phyloP scores from a whole-genome alignment of 2,329 filamentous ascomycete genomes.

The Cladosporium sp. region DNA sequence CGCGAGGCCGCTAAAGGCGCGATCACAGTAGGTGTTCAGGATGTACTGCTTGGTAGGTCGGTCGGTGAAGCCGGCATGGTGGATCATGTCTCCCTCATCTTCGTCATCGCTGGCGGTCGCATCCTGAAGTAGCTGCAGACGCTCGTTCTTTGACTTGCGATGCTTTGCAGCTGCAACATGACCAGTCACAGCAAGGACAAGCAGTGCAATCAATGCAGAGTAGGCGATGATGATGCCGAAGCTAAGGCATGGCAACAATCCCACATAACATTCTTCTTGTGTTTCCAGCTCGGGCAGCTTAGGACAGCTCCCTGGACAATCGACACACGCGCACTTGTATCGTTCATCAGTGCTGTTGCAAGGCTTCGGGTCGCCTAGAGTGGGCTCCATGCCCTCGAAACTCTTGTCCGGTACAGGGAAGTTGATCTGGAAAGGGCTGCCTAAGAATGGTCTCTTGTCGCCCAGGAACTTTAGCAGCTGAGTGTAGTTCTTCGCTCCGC shows the following conservation, averaged over 20 bases:
- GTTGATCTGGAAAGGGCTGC: slow-evolving; percentile 98
- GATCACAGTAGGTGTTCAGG: slow-evolving; percentile 78
- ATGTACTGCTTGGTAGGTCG: slow-evolving; percentile 74
- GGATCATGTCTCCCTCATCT: slow-evolving; percentile 81
- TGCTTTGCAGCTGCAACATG: slow-evolving; percentile 74
- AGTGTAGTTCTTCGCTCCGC: slow-evolving; percentile 84
- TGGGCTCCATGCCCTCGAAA: slow-evolving; percentile 66
- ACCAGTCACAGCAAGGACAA: slow-evolving; percentile 64
- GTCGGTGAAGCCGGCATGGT: slow-evolving; percentile 72
- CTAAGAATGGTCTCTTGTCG: slow-evolving; percentile 77
- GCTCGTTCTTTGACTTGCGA: slow-evolving; percentile 69
- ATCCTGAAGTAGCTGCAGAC: slow-evolving; percentile 83
- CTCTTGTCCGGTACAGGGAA: slow-evolving; percentile 65
- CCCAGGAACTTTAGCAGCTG: slow-evolving; percentile 88
- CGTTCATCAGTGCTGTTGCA: slow-evolving; percentile 85
- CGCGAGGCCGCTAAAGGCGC: slow-evolving; percentile 74
- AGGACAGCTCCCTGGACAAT: slow-evolving; percentile 83
- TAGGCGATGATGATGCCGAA: slow-evolving; percentile 90
- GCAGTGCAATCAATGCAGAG: slow-evolving; percentile 64
- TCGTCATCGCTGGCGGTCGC: slow-evolving; percentile 83
- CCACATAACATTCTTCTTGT: slow-evolving; percentile 72
- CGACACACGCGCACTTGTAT: slow-evolving; percentile 88
- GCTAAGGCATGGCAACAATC: slow-evolving; percentile 83
- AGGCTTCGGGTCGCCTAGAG: slow-evolving; percentile 69
- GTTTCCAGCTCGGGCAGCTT: slow-evolving; percentile 71